Evolutionary conservation across 2,329 filamentous ascomycete species (phyloP).

Genomic region (Pyrenochaeta sp.): DNA sequence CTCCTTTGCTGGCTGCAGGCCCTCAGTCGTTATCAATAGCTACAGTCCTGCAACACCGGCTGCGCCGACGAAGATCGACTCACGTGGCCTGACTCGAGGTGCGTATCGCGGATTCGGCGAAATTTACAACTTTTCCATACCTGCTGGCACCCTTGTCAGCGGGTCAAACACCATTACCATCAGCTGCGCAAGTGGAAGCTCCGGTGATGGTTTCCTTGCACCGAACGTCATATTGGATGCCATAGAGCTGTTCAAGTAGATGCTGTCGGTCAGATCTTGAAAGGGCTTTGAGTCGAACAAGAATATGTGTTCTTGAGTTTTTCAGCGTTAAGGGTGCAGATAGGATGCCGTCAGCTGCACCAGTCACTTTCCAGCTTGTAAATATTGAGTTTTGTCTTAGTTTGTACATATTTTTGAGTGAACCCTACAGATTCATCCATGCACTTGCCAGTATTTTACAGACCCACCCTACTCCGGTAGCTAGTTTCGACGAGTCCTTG

Average conservation of each 20-base stretch:
- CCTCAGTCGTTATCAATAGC: conserved; percentile 65
- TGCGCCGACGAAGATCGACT: conserved; percentile 70
- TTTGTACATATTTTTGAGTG: neutral
- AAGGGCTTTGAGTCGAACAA: neutral
- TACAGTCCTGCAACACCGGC: conserved; percentile 60
- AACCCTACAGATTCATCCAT: neutral
- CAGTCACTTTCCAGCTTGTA: neutral
- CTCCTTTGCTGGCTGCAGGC: conserved; percentile 67
- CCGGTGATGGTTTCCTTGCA: conserved; percentile 63
- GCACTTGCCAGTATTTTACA: neutral
- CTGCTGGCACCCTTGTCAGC: conserved; percentile 65
- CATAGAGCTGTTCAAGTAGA: conserved; percentile 43
- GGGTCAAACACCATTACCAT: conserved; percentile 71
- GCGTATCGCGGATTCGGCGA: conserved; percentile 71
- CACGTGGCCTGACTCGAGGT: conserved; percentile 70
- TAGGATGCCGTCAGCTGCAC: neutral
- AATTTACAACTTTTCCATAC: conserved; percentile 69
- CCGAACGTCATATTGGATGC: conserved; percentile 61
- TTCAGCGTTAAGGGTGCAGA: neutral
- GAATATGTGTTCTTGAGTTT: neutral
- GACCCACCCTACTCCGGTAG: neutral
- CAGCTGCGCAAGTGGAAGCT: conserved; percentile 66
- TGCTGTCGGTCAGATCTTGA: neutral
- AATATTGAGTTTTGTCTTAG: neutral
- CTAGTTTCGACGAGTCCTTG: neutral